phyloP scores from a whole-genome alignment of 768 basidiomycete genomes.

The Boletellus emodensis region DNA sequence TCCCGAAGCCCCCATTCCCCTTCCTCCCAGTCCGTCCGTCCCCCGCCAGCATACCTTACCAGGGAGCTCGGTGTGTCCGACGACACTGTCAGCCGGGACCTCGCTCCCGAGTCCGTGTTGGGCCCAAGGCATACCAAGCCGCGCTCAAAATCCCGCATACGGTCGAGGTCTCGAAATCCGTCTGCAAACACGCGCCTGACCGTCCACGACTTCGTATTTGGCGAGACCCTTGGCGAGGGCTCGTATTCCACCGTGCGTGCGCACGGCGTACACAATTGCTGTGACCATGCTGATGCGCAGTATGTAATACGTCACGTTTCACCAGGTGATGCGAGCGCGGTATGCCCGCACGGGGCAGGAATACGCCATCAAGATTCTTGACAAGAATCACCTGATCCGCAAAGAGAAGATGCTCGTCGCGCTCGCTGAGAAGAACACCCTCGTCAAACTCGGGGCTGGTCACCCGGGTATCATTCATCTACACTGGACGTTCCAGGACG shows the following conservation, averaged over 20 bases:
- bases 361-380: constrained; percentile 78
- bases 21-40: constrained; percentile 30
- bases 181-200: constrained; percentile 44
- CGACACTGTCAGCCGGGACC: constrained; percentile 17
- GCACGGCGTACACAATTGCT: neutral
- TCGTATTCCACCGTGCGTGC: constrained; percentile 73
- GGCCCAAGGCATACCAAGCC: constrained; percentile 19
- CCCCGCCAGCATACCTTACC: constrained; percentile 55
- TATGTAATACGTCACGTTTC: constrained; percentile 7
- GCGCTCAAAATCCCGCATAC: constrained; percentile 39
- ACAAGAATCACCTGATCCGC: constrained; percentile 77
- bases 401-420: constrained; percentile 77
- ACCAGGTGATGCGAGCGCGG: constrained; percentile 55
- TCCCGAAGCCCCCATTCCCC: constrained; percentile 50
- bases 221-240: constrained; percentile 72
- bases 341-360: constrained; percentile 53
- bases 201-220: constrained; percentile 68
- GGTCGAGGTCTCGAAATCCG: constrained; percentile 40
- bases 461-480: constrained; percentile 82
- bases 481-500: constrained; percentile 83
- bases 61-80: constrained; percentile 48
- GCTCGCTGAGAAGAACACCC: constrained; percentile 74
- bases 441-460: constrained; percentile 57
- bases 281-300: constrained; percentile 10
- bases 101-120: constrained; percentile 7